These are phyloP conservation scores for Lanmaoa pseudosensibilis DNA, from an alignment of 768 basidiomycete species.

Conservation along the genomic window DNA sequence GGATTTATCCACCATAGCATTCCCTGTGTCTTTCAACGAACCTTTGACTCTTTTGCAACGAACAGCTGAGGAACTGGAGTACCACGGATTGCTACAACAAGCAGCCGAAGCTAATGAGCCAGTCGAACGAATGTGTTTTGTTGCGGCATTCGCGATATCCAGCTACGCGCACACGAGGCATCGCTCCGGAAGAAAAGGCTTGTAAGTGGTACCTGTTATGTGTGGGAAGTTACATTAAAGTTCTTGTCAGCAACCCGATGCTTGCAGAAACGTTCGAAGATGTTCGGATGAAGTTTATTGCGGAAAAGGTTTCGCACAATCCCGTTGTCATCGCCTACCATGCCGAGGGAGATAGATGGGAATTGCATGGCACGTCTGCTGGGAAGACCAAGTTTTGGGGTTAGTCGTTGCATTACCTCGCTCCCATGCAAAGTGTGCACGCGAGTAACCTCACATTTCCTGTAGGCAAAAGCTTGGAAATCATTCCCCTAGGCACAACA, in stretches of 20 bases:
- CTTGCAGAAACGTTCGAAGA: conserved; percentile 89
- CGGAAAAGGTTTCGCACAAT: conserved; percentile 86
- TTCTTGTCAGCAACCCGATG: conserved; percentile 72
- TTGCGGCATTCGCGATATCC: conserved; percentile 85
- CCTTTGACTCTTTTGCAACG: conserved; percentile 81
- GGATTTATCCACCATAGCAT: conserved; percentile 80
- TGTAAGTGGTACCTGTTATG: conserved; percentile 51
- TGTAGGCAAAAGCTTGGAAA: conserved; percentile 84
- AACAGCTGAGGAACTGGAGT: conserved; percentile 83
- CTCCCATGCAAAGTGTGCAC: conserved; percentile 11
- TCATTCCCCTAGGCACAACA: conserved; percentile 76
- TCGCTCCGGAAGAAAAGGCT: conserved; percentile 83
- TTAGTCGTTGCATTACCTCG: conserved; percentile 36
- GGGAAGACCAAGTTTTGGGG: conserved; percentile 92
- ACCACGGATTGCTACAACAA: conserved; percentile 63
- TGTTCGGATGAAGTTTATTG: conserved; percentile 73
- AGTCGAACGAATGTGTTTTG: conserved; percentile 66
- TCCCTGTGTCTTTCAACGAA: conserved; percentile 91
- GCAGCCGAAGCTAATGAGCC: conserved; percentile 60
- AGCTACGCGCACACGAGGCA: conserved; percentile 79
- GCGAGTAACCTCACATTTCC: conserved; percentile 19
- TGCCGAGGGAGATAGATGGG: conserved; percentile 78
- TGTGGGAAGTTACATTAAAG: conserved; percentile 5
- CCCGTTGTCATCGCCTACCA: conserved; percentile 85
- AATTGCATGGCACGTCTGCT: conserved; percentile 69